Evolutionary conservation across 2,329 filamentous ascomycete species (phyloP).

Genomic region (Microcyclospora tardicrescens): DNA sequence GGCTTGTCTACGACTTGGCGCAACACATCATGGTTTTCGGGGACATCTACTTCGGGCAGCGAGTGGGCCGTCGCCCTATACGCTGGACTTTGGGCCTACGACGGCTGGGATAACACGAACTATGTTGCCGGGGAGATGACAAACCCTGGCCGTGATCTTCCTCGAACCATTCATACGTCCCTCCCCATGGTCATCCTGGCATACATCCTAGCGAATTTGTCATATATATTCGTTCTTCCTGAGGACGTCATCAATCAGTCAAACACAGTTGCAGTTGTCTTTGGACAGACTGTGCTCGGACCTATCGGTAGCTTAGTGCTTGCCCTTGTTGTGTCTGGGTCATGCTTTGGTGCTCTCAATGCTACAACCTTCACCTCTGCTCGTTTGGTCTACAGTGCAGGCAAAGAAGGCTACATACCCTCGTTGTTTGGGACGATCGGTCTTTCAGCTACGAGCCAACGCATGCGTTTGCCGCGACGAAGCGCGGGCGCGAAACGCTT

Average conservation of each 20-base stretch:
- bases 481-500: conserved; percentile 48
- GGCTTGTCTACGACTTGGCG: conserved; percentile 62
- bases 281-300: conserved; percentile 82
- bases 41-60: conserved; percentile 65
- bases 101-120: conserved; percentile 98
- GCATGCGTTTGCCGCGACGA: conserved; percentile 25
- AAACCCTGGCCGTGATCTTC: conserved; percentile 78
- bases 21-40: conserved; percentile 68
- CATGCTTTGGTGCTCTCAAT: conserved; percentile 89
- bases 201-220: conserved; percentile 81
- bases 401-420: conserved; percentile 89
- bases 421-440: conserved; percentile 72
- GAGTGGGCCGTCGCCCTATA: conserved; percentile 91
- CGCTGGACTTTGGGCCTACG: conserved; percentile 92
- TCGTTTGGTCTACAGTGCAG: conserved; percentile 82
- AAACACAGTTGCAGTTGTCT: conserved; percentile 93
- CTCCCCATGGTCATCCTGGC: conserved; percentile 86
- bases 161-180: conserved; percentile 87
- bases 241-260: conserved; percentile 65
- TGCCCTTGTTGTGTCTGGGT: conserved; percentile 77
- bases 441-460: conserved; percentile 35
- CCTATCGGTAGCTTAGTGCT: conserved; percentile 68
- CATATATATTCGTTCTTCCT: conserved; percentile 90
- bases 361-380: conserved; percentile 88
- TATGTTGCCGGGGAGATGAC: conserved; percentile 97